Evolutionary conservation across 108 stramenopile species (phyloP).

Genomic region (Fragilariopsis cylindrus): DNA sequence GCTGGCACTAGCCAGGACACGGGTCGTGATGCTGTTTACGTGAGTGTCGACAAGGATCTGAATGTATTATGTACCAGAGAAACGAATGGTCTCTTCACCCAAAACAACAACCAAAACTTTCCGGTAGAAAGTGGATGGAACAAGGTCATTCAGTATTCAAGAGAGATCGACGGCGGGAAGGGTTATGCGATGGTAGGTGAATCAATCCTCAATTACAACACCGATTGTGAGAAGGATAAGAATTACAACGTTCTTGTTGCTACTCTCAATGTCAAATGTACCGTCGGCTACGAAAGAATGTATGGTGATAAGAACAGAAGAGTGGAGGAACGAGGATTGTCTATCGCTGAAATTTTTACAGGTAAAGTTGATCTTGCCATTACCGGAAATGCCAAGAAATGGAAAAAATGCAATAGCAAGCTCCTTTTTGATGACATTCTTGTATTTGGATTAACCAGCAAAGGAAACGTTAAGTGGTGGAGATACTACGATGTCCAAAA

Average conservation of each 20-base stretch:
- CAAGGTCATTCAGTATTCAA: not conserved
- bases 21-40: not conserved
- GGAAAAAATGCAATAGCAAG: not conserved
- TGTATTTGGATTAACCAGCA: not conserved
- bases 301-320: not conserved
- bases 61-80: not conserved
- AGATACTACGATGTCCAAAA: not conserved
- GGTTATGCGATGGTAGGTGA: not conserved
- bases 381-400: not conserved
- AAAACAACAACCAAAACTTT: not conserved
- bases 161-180: not conserved
- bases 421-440: not conserved
- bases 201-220: not conserved
- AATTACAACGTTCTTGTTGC: not conserved
- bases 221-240: not conserved
- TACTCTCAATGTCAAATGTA: not conserved
- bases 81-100: not conserved
- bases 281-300: not conserved
- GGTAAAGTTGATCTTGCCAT: not conserved
- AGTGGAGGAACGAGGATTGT: not conserved
- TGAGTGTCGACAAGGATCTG: not conserved
- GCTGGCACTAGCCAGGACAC: not conserved
- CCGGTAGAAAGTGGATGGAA: not conserved
- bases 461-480: not conserved
- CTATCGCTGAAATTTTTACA: not conserved